Evolutionary conservation across 106 monocot species (phyloP).

Genomic region (Narthecium ossifragum): DNA sequence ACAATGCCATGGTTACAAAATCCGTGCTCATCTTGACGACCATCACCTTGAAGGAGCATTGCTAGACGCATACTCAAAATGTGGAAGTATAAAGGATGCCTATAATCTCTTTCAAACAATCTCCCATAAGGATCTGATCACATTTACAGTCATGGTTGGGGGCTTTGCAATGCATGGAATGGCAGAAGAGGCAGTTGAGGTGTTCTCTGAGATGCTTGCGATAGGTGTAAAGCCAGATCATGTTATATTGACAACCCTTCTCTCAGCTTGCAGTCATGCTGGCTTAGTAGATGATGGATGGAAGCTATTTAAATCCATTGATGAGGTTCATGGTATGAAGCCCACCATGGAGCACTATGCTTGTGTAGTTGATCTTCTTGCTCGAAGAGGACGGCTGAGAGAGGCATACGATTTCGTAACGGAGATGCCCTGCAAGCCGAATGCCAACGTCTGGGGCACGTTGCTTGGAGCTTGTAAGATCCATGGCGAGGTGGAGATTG

Average conservation of each 20-base stretch:
- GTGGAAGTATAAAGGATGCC: slow-evolving; percentile 44
- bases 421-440: slow-evolving; percentile 46
- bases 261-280: slow-evolving; percentile 74
- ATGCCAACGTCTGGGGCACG: slow-evolving; percentile 52
- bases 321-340: slow-evolving; percentile 20
- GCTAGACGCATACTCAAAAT: slow-evolving; percentile 64
- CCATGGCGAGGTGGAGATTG: slow-evolving; percentile 51
- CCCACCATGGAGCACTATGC: slow-evolving; percentile 70
- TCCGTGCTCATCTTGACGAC: slow-evolving; percentile 29
- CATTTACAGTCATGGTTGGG: slow-evolving; percentile 47
- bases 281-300: slow-evolving; percentile 51
- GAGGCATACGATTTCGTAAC: slow-evolving; percentile 49
- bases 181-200: slow-evolving; percentile 35
- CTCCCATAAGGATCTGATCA: slow-evolving; percentile 37
- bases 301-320: slow-evolving; percentile 42
- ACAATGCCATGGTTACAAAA: slow-evolving; percentile 52
- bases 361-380: slow-evolving; percentile 58
- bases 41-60: slow-evolving; percentile 45
- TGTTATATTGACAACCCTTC: slow-evolving; percentile 37
- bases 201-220: slow-evolving; percentile 44
- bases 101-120: slow-evolving; percentile 27
- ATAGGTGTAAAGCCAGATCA: slow-evolving; percentile 54
- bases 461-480: slow-evolving; percentile 49
- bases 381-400: slow-evolving; percentile 41
- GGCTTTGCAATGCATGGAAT: slow-evolving; percentile 57